Evolutionary conservation across 2,329 filamentous ascomycete genomes (phyloP).

Genomic region (Ustulina deusta): DNA sequence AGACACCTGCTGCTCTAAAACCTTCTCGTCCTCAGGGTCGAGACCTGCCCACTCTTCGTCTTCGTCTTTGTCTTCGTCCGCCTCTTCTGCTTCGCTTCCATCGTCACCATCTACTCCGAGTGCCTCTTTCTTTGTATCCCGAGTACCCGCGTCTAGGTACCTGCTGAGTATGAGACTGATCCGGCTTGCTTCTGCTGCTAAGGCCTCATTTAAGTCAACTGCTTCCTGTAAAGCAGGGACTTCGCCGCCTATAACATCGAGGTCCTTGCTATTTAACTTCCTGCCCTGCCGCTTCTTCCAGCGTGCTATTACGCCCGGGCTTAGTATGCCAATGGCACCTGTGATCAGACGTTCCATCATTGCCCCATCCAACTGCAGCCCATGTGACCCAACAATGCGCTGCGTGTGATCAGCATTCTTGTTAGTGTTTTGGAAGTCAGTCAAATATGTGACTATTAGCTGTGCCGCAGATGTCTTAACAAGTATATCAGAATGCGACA

Average conservation of each 20-base stretch:
- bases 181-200: slow-evolving; percentile 83
- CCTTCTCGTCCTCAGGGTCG: slow-evolving; percentile 45
- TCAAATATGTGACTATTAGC: slow-evolving; percentile 81
- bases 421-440: slow-evolving; percentile 78
- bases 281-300: slow-evolving; percentile 49
- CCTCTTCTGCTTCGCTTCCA: slow-evolving; percentile 55
- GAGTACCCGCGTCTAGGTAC: slow-evolving; percentile 70
- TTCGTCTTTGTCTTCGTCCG: slow-evolving; percentile 57
- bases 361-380: slow-evolving; percentile 73
- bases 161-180: slow-evolving; percentile 85
- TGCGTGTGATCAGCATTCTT: slow-evolving; percentile 65
- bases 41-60: slow-evolving; percentile 56
- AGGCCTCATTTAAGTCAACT: slow-evolving; percentile 70
- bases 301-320: slow-evolving; percentile 55
- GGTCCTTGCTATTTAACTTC: slow-evolving; percentile 24
- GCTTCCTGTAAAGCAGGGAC: slow-evolving; percentile 12
- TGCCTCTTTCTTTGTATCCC: slow-evolving; percentile 52
- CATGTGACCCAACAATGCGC: slow-evolving; percentile 76
- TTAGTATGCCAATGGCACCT: slow-evolving; percentile 47
- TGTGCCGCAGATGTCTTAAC: slow-evolving; percentile 83
- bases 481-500: slow-evolving; percentile 77
- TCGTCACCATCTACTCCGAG: slow-evolving; percentile 60
- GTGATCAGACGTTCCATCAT: slow-evolving; percentile 71
- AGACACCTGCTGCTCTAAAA: slow-evolving; percentile 50
- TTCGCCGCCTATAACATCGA: slow-evolving; percentile 31